Conservation (phyloP, 1,284 basidiomycete genomes). For the Caloboletus firmus region DNA sequence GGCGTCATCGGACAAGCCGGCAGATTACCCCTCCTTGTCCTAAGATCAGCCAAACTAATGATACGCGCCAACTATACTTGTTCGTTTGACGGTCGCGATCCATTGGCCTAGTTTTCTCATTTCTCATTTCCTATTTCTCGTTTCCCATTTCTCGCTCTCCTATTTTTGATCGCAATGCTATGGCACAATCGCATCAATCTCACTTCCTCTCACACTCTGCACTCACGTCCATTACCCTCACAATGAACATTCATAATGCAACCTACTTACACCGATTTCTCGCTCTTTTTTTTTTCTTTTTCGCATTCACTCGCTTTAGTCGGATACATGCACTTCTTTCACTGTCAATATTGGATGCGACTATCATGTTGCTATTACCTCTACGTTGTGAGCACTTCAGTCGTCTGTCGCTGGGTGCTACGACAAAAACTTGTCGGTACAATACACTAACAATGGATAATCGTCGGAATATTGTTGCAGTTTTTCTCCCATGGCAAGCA, state of each 20-base stretch:
- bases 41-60: constrained; percentile 22
- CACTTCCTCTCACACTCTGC: constrained; percentile 27
- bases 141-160: not conserved
- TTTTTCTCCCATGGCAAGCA: constrained; percentile 16
- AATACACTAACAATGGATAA: constrained; percentile 17
- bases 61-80: not conserved
- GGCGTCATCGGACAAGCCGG: constrained; percentile 25
- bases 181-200: constrained; percentile 38
- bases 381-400: constrained; percentile 7
- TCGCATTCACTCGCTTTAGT: constrained; percentile 20
- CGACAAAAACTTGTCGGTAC: constrained; percentile 8
- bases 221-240: constrained; percentile 34
- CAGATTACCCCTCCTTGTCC: constrained; percentile 35
- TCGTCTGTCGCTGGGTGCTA: constrained; percentile 2
- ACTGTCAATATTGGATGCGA: constrained; percentile 33
- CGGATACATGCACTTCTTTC: constrained; percentile 31
- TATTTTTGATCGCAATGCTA: constrained; percentile 39
- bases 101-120: constrained; percentile 6
- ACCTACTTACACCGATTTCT: constrained; percentile 28
- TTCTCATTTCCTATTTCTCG: constrained; percentile 8
- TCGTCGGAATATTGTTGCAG: constrained; percentile 4
- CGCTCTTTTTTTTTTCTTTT: constrained; percentile 12
- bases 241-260: constrained; percentile 43
- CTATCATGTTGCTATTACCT: constrained; percentile 17
- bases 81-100: constrained; percentile 12